Conservation (phyloP, 345 rosid species). For the Geranium rotundifolium region DNA sequence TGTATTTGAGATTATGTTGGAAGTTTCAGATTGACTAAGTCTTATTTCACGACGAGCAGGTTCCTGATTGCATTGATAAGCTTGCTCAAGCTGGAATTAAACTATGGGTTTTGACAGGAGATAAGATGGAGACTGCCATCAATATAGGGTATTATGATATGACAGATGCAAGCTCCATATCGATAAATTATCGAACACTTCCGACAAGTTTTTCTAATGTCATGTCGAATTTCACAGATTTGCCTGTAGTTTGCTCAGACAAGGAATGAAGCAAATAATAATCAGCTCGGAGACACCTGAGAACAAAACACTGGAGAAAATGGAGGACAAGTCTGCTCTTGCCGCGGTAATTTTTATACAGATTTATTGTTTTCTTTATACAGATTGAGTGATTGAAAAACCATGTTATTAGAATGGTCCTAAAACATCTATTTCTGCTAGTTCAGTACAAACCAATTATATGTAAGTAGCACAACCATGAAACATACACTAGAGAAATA, state of each 20-base stretch:
- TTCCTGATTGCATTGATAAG: conserved; percentile 95
- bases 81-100: conserved; percentile 97
- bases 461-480: too few relatives aligned
- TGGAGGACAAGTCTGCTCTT: conserved; percentile 52
- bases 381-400: too few relatives aligned
- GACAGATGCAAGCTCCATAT: too few relatives aligned
- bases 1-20: too few relatives aligned
- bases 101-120: conserved; percentile 95
- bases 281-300: conserved; percentile 71
- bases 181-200: neutral
- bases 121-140: conserved; percentile 97
- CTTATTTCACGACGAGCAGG: conserved; percentile 30
- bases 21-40: too few relatives aligned
- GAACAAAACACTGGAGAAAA: conserved; percentile 53
- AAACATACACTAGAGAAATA: too few relatives aligned
- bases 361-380: neutral
- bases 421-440: too few relatives aligned
- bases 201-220: conserved; percentile 14
- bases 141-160: conserved; percentile 56
- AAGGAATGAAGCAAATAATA: conserved; percentile 83
- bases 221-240: conserved; percentile 40
- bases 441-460: too few relatives aligned
- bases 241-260: conserved; percentile 90
- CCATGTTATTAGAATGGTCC: too few relatives aligned
- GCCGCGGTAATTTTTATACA: conserved; percentile 29